Conservation (phyloP, 495 filamentous ascomycete species). For the Podospora pseudocomata region DNA sequence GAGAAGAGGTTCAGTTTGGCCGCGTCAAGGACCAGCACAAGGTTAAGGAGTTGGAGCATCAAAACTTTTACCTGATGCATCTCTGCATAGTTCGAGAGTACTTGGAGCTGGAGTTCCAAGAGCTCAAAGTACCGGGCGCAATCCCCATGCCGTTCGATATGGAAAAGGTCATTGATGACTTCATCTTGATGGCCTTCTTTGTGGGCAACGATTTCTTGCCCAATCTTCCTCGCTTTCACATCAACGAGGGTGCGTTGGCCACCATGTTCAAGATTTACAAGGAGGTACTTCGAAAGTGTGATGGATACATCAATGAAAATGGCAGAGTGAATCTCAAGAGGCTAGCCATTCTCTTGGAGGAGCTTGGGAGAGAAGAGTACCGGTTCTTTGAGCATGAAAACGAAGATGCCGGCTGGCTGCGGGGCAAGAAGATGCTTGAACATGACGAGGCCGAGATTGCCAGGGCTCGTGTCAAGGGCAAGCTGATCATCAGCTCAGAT, state of each 20-base stretch:
- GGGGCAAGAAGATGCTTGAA: constrained; percentile 66
- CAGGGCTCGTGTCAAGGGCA: constrained; percentile 54
- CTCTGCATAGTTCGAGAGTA: constrained; percentile 97
- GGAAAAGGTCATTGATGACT: constrained; percentile 97
- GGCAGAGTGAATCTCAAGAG: constrained; percentile 85
- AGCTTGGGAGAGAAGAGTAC: constrained; percentile 76
- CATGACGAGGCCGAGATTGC: constrained; percentile 49
- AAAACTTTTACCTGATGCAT: constrained; percentile 98
- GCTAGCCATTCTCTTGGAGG: constrained; percentile 72
- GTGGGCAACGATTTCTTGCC: constrained; percentile 99
- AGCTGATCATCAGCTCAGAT: constrained; percentile 69
- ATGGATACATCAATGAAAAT: constrained; percentile 94
- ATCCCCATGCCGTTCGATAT: constrained; percentile 83
- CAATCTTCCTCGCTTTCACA: constrained; percentile 92
- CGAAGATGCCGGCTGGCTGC: constrained; percentile 87
- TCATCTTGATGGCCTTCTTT: constrained; percentile 99
- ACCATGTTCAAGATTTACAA: constrained; percentile 99
- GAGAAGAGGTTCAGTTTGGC: constrained; percentile 97
- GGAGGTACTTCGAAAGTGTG: constrained; percentile 75
- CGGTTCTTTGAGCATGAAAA: constrained; percentile 88
- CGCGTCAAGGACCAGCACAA: constrained; percentile 71
- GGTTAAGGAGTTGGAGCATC: constrained; percentile 93
- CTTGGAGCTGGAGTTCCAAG: constrained; percentile 93
- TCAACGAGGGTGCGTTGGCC: constrained; percentile 94
- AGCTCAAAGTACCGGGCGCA: constrained; percentile 71